Base-by-base conservation (phyloP, 345 rosid genomes). In the Pistacia integerrima region DNA sequence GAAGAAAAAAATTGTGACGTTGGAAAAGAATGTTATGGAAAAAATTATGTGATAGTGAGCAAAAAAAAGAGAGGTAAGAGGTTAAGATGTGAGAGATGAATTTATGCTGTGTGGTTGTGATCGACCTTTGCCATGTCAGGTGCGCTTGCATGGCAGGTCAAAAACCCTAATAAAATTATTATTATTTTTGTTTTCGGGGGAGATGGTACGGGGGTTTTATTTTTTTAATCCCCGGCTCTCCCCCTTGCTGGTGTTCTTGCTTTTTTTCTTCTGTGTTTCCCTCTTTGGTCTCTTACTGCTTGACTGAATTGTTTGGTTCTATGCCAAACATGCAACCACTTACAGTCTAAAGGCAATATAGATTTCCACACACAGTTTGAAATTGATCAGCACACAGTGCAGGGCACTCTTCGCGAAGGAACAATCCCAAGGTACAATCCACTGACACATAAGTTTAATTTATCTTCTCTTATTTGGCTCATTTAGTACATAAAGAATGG, bases 91-190 rank as follows among this genome's bases (percentile, higher is more conserved):
- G 52, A 22, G 76, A 55, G 54, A 51, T 11, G 11, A 30, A n/a
- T 33, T 54, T 56, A 58, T 74, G 80, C 75, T 75, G 76, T 71
- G 80, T 80, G 77, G 85, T 80, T 70, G 87, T 78, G 56, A n/a
- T 13, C 77, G 94, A 80, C 94, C 94, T 92, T 92, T 92, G 97
- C 94, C 93, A 88, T 89, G 93, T 56, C 90, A 81, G 97, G 97
- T 92, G 97, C 93, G 97, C 97, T 92, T 87, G 97, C 93, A 82
- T 89, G 97, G 97, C 94, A 82, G 97, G 97, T 92, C 97, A 84
- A 64, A 78, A 67, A 69, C 16, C 70, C 54, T 57, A 76, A 71
- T 77, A 76, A 78, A 78, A 41, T 17, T 22, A n/a, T 20, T 20
- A 4, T 18, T 56, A 0, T 82, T 75, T 67, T 36, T 55, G 75